These are phyloP conservation scores for Phytophthora capsici DNA, from an alignment of 352 stramenopile genomes.

Conservation along the genomic window DNA sequence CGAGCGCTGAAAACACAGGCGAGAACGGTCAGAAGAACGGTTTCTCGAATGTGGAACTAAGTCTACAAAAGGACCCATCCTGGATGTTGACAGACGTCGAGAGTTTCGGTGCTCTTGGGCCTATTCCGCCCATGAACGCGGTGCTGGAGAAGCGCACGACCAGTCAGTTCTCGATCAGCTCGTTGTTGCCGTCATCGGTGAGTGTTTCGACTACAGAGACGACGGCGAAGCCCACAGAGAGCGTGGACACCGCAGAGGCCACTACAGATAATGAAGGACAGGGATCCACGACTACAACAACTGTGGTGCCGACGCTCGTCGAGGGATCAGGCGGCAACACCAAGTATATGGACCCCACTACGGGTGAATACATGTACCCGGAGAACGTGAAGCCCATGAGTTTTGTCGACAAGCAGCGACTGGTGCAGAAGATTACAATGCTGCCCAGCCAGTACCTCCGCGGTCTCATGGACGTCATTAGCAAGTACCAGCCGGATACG, in stretches of 20 bases:
- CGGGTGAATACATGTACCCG: conserved; percentile 87
- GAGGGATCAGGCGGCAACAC: conserved; percentile 75
- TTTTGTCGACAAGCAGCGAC: conserved; percentile 82
- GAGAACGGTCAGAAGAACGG: conserved; percentile 35
- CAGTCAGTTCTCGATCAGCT: conserved; percentile 82
- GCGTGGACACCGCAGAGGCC: conserved; percentile 27
- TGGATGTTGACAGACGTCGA: conserved; percentile 81
- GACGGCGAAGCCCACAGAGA: conserved; percentile 19
- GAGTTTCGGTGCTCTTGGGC: conserved; percentile 62
- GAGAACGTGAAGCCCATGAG: conserved; percentile 87
- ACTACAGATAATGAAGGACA: conserved; percentile 43
- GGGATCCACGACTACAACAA: conserved; percentile 5
- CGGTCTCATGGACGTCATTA: conserved; percentile 88
- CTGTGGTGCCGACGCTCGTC: conserved; percentile 37
- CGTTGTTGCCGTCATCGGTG: conserved; percentile 56
- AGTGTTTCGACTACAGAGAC: conserved; percentile 20
- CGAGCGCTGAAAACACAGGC: conserved; percentile 14
- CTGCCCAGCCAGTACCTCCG: conserved; percentile 84
- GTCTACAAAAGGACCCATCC: conserved; percentile 75
- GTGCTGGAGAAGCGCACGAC: conserved; percentile 79
- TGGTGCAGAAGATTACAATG: conserved; percentile 89
- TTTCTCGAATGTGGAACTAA: conserved; percentile 62
- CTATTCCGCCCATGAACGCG: conserved; percentile 73
- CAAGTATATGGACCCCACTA: conserved; percentile 69
- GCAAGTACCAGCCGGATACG: conserved; percentile 88